A percentile compares a stretch with the other conserved stretches of the same genome.
phyloP scores from a whole-genome alignment of 352 stramenopile species.

The Pelagophyceae sp. region DNA sequence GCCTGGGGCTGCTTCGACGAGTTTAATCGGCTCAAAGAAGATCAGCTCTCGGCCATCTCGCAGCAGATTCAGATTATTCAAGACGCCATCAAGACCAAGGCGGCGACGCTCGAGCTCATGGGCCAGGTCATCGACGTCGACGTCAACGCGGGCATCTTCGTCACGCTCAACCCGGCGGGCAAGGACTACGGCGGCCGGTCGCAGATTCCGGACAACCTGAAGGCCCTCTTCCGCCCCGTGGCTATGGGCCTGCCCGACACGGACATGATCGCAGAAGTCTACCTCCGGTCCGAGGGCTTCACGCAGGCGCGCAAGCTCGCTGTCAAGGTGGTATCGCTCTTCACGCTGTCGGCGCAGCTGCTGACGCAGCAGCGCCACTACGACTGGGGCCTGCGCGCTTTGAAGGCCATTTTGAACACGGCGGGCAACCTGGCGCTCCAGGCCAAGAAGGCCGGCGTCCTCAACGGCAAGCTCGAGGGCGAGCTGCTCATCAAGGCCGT shows the following conservation, averaged over 20 bases:
- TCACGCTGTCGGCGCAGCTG: slow-evolving; percentile 67
- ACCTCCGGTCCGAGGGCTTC: slow-evolving; percentile 80
- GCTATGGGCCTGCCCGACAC: slow-evolving; percentile 82
- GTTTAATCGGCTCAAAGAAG: slow-evolving; percentile 87
- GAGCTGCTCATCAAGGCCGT: slow-evolving; percentile 88
- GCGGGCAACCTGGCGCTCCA: slow-evolving; percentile 64
- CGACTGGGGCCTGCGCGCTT: slow-evolving; percentile 76
- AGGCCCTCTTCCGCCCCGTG: slow-evolving; percentile 82
- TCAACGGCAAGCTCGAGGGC: slow-evolving; percentile 59
- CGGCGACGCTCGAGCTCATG: slow-evolving; percentile 61
- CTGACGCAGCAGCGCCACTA: slow-evolving; percentile 81
- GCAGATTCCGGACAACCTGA: slow-evolving; percentile 84
- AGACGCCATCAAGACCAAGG: slow-evolving; percentile 76
- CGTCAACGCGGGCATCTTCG: slow-evolving; percentile 85
- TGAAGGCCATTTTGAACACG: slow-evolving; percentile 87
- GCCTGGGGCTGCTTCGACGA: slow-evolving; percentile 93
- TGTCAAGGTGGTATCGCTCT: slow-evolving; percentile 80
- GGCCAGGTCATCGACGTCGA: slow-evolving; percentile 72
- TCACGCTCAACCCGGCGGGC: slow-evolving; percentile 83
- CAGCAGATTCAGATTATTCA: slow-evolving; percentile 90
- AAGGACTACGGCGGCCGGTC: slow-evolving; percentile 83
- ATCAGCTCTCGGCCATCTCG: slow-evolving; percentile 81
- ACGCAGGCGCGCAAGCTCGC: slow-evolving; percentile 71
- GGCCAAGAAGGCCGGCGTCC: slow-evolving; percentile 22
- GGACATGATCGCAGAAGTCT: slow-evolving; percentile 83